These are phyloP conservation scores for Phoenix roebelenii DNA, from an alignment of 176 grass and related monocot genomes.

Conservation along the genomic window DNA sequence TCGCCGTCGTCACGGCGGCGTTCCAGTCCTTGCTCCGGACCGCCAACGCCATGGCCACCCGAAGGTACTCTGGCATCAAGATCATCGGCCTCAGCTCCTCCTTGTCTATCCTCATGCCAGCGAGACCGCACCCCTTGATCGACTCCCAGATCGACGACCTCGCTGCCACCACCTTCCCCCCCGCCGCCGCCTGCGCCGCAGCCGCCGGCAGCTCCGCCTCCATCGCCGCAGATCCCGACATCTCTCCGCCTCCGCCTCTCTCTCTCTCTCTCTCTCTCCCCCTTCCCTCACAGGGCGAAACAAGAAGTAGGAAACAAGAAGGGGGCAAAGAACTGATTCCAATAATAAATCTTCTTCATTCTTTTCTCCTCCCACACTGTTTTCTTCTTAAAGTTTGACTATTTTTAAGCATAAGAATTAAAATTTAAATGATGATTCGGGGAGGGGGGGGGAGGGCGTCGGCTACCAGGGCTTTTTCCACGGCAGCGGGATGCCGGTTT, in stretches of 20 bases:
- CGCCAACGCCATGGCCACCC: conserved; percentile 40
- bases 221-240: conserved; percentile 33
- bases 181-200: conserved; percentile 8
- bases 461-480: no score
- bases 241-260: conserved; percentile 14
- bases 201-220: not conserved
- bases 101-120: conserved; percentile 60
- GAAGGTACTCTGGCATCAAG: conserved; percentile 65
- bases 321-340: conserved; percentile 4
- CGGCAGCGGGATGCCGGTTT: no score
- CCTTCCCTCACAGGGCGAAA: not conserved
- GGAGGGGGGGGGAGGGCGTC: no score
- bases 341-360: not conserved
- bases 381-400: no score
- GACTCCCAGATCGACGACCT: conserved; percentile 91
- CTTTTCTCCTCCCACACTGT: no score
- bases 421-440: no score
- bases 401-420: no score
- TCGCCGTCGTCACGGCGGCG: conserved; percentile 15
- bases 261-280: conserved; percentile 8
- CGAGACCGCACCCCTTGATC: conserved; percentile 63
- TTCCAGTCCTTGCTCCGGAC: conserved; percentile 36
- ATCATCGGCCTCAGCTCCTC: conserved; percentile 58
- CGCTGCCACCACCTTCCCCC: conserved; percentile 14
- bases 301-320: not conserved